Evolutionary conservation across 208 protist species (phyloP).

Genomic region (Plasmodiophora brassicae): DNA sequence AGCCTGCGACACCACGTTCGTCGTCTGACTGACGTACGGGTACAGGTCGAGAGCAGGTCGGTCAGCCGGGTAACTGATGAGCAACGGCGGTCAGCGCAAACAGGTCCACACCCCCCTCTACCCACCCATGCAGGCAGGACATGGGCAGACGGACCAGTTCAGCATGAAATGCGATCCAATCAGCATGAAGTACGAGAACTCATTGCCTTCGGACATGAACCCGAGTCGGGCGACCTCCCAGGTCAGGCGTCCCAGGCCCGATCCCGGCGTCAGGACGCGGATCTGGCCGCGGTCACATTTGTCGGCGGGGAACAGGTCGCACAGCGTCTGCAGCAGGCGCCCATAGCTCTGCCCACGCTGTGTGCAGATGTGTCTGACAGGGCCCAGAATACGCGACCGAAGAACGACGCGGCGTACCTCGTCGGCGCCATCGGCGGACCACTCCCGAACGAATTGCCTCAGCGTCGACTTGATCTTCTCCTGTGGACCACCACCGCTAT

Average conservation of each 20-base stretch:
- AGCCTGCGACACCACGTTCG: slow-evolving; percentile 73
- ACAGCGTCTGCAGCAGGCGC: slow-evolving; percentile 73
- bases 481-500: not conserved
- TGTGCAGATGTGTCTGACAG: not conserved
- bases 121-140: not conserved
- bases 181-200: slow-evolving; percentile 95
- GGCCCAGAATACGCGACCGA: not conserved
- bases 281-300: slow-evolving; percentile 56
- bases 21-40: slow-evolving; percentile 81
- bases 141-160: slow-evolving; percentile 60
- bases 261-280: slow-evolving; percentile 71
- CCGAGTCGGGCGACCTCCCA: slow-evolving; percentile 83
- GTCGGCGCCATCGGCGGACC: slow-evolving; percentile 75
- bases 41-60: slow-evolving; percentile 66
- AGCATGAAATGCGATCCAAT: slow-evolving; percentile 88
- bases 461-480: slow-evolving; percentile 85
- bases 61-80: too few species aligned
- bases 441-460: slow-evolving; percentile 88
- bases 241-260: slow-evolving; percentile 79
- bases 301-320: slow-evolving; percentile 64
- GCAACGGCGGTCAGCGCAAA: too few species aligned
- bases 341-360: slow-evolving; percentile 31
- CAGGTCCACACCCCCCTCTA: not conserved
- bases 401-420: slow-evolving; percentile 77
- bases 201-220: slow-evolving; percentile 85